Evolutionary conservation across 75 land plant species (phyloP).

Genomic region (Larix kaempferi): DNA sequence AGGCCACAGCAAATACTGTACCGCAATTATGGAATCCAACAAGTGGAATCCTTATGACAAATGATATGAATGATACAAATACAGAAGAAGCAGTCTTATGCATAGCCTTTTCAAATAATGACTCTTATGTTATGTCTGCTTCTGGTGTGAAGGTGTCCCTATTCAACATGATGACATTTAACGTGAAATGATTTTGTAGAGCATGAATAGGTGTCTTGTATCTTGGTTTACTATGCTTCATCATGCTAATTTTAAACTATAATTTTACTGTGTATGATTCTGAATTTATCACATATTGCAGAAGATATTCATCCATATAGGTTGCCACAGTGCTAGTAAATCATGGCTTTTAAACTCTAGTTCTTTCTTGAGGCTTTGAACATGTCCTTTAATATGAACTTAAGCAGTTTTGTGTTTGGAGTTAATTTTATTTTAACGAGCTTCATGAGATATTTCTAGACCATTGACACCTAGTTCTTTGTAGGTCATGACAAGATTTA

Average conservation of each 20-base stretch:
- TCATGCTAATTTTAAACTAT: too few relatives aligned
- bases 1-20: slow-evolving; percentile 56
- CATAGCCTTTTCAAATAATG: slow-evolving; percentile 82
- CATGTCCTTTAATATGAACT: neutral
- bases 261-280: too few relatives aligned
- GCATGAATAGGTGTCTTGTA: too few relatives aligned
- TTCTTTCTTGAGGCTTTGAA: neutral
- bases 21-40: slow-evolving; percentile 79
- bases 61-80: slow-evolving; percentile 55
- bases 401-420: slow-evolving; percentile 15
- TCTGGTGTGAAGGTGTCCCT: slow-evolving; percentile 82
- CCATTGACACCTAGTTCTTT: too few relatives aligned
- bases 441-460: too few relatives aligned
- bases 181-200: slow-evolving; percentile 23
- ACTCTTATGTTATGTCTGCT: slow-evolving; percentile 86
- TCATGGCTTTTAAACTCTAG: neutral
- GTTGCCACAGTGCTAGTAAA: too few relatives aligned
- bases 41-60: slow-evolving; percentile 71
- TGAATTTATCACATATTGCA: too few relatives aligned
- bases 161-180: slow-evolving; percentile 87
- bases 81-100: slow-evolving; percentile 70
- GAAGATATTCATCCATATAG: too few relatives aligned
- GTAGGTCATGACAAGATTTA: slow-evolving; percentile 49
- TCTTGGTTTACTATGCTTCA: too few relatives aligned
- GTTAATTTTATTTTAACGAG: too few relatives aligned